phyloP scores from a whole-genome alignment of 805 yeast genomes.

The Clavispora phyllophila region DNA sequence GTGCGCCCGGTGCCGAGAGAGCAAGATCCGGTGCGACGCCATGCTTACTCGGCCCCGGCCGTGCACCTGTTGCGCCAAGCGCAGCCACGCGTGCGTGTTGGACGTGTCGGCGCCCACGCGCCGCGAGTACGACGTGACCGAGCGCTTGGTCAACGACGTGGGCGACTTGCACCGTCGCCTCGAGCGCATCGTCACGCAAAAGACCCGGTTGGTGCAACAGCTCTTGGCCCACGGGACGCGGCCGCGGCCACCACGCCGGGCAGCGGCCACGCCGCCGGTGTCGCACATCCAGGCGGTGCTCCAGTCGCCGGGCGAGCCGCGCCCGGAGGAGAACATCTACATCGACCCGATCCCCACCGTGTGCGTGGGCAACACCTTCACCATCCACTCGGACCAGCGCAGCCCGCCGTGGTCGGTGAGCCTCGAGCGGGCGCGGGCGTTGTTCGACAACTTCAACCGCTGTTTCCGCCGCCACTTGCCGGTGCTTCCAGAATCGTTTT shows the following conservation, averaged over 20 bases:
- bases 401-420: slow-evolving; percentile 9
- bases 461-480: slow-evolving; percentile 11
- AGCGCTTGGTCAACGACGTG: slow-evolving; percentile 10
- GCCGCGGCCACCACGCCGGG: not conserved
- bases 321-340: slow-evolving; percentile 4
- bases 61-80: slow-evolving; percentile 52
- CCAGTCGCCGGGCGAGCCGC: slow-evolving; percentile 1
- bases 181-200: slow-evolving; percentile 8
- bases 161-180: slow-evolving; percentile 11
- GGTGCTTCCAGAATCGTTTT: slow-evolving; percentile 12
- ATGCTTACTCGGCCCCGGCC: slow-evolving; percentile 45
- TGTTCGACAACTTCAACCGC: slow-evolving; percentile 6
- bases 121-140: slow-evolving; percentile 12
- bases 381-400: slow-evolving; percentile 11
- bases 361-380: slow-evolving; percentile 9
- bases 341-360: slow-evolving; percentile 15
- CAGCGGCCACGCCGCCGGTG: slow-evolving; percentile 3
- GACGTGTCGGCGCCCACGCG: slow-evolving; percentile 38
- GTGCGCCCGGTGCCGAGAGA: slow-evolving; percentile 60
- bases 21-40: slow-evolving; percentile 65
- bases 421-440: slow-evolving; percentile 7
- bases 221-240: slow-evolving; percentile 2
- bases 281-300: slow-evolving; percentile 5
- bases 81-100: slow-evolving; percentile 47
- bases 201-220: slow-evolving; percentile 8